These are phyloP conservation scores for Salicornia ramosissima DNA, from an alignment of 148 eudicot genomes.

Conservation along the genomic window DNA sequence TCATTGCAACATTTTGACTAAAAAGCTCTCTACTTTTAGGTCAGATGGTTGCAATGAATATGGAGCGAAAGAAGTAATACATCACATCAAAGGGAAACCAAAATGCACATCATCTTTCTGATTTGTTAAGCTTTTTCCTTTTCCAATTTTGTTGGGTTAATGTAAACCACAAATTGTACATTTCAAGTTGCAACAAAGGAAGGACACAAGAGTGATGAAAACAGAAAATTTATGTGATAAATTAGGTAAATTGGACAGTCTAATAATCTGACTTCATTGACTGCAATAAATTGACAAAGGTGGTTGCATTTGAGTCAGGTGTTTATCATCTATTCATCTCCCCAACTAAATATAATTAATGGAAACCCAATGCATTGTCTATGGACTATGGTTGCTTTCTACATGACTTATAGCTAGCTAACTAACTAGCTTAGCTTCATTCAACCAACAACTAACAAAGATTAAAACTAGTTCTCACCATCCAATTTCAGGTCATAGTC, in stretches of 20 bases:
- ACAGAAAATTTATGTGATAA: constrained; percentile 1
- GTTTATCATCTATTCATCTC: constrained; percentile 13
- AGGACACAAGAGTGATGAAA: neutral
- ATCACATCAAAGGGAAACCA: neutral
- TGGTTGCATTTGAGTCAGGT: constrained; percentile 29
- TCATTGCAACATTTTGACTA: too few species aligned
- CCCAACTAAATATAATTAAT: constrained; percentile 30
- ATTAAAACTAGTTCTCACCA: constrained; percentile 6
- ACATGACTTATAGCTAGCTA: neutral
- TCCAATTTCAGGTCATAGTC: neutral
- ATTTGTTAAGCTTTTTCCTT: neutral
- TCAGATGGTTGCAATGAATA: too few species aligned
- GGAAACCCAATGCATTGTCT: constrained; percentile 7
- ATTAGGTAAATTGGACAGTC: neutral
- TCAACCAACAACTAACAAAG: constrained; percentile 15
- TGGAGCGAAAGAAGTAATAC: too few species aligned
- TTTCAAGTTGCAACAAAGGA: constrained; percentile 14
- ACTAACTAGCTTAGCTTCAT: constrained; percentile 7
- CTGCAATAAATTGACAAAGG: constrained; percentile 27
- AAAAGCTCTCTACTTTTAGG: too few species aligned
- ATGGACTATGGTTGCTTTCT: neutral
- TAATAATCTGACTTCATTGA: constrained; percentile 24
- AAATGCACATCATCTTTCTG: neutral
- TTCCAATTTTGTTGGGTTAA: neutral
- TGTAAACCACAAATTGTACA: constrained; percentile 8